A percentile compares a stretch with the other conserved stretches of the same genome.
Conservation (phyloP, 1,284 basidiomycete genomes). For the Xerocomus cyaneibrunnescens region DNA sequence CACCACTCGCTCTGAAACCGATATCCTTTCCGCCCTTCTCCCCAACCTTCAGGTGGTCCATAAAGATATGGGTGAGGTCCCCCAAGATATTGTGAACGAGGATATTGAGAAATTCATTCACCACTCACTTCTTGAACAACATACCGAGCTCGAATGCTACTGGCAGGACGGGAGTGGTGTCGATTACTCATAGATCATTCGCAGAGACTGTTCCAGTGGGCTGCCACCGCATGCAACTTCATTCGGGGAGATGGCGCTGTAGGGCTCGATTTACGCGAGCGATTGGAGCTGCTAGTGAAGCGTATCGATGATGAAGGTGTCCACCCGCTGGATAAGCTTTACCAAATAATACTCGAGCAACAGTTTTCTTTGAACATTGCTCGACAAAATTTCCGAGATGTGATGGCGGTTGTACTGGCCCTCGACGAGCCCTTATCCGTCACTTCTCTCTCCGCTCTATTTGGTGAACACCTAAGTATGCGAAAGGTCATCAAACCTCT, state of each 20-base stretch:
- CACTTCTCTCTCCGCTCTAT: not conserved
- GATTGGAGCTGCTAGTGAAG: not conserved
- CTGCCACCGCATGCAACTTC: not conserved
- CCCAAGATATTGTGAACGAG: not conserved
- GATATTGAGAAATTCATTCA: not conserved
- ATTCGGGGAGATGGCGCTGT: not conserved
- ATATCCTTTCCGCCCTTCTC: not conserved
- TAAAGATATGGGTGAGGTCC: too few relatives aligned
- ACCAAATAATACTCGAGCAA: not conserved
- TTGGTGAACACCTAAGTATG: not conserved
- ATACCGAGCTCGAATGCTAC: not conserved
- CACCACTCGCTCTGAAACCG: not conserved
- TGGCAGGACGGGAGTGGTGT: not conserved
- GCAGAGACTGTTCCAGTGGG: not conserved
- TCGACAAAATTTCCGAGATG: not conserved
- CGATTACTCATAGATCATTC: not conserved
- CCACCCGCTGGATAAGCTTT: not conserved
- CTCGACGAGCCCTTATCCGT: not conserved
- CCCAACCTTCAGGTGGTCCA: not conserved
- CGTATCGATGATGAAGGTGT: not conserved
- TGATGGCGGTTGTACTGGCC: not conserved
- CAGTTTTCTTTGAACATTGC: not conserved
- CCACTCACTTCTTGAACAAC: not conserved
- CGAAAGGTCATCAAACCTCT: not conserved
- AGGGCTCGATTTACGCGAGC: not conserved